Percentiles rank a stretch among this genome's conserved stretches.
Conservation (phyloP, 345 rosid species). For the Mercurialis annua region DNA sequence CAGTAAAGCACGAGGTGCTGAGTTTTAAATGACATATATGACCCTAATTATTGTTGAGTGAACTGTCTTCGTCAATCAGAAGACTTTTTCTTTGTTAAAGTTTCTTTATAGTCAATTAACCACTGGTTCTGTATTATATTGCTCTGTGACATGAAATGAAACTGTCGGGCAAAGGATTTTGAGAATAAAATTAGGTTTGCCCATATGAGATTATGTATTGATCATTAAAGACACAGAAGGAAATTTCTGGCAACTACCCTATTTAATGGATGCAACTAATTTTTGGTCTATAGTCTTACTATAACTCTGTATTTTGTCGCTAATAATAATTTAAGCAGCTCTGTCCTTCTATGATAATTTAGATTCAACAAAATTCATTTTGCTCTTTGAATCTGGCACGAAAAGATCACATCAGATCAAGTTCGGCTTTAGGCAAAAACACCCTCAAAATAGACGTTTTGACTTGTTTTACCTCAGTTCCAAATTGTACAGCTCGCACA, state of each 20-base stretch:
- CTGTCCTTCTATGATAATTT: not conserved
- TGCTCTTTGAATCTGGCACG: no score
- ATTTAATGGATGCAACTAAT: not conserved
- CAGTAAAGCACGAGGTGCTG: constrained; percentile 50
- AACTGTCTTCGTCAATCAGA: not conserved
- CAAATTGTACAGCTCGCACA: no score
- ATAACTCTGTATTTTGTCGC: not conserved
- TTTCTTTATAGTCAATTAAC: not conserved
- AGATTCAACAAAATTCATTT: no score
- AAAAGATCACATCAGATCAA: no score
- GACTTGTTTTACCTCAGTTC: no score
- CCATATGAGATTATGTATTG: not conserved
- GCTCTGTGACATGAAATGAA: not conserved
- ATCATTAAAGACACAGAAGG: not conserved
- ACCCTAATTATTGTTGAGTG: constrained; percentile 18
- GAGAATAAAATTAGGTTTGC: not conserved
- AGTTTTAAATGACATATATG: constrained; percentile 20
- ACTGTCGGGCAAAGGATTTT: constrained; percentile 2
- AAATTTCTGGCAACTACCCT: not conserved
- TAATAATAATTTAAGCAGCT: not conserved
- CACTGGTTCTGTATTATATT: not conserved
- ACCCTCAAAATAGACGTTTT: no score
- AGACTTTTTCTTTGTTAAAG: constrained; percentile 5
- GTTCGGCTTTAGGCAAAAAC: no score
- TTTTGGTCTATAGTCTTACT: not conserved